Evolutionary conservation across 23 red algal species (phyloP).

Genomic region (Gracilariopsis chorda): DNA sequence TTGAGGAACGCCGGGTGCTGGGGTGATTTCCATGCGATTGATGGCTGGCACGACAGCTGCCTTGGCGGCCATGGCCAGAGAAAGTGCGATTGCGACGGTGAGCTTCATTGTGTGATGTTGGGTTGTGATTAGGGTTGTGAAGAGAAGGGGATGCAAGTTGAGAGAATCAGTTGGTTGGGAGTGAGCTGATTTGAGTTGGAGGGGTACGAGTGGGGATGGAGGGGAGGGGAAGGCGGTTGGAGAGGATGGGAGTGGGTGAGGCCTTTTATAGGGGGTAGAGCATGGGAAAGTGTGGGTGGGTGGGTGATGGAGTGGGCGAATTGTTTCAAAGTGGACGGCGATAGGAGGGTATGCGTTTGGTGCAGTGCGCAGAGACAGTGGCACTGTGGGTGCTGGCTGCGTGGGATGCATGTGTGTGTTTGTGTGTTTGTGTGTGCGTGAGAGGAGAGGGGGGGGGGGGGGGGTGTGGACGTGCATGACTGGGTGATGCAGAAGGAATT

Average conservation of each 20-base stretch:
- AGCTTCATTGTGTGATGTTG: background rate
- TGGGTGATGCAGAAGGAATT: background rate
- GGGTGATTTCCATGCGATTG: background rate
- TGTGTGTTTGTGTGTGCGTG: no score
- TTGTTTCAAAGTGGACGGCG: no score
- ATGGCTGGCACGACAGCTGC: background rate
- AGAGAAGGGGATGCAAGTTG: no score
- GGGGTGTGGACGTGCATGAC: background rate
- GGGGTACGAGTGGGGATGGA: background rate
- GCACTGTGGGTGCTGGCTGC: no score
- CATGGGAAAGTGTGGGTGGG: background rate
- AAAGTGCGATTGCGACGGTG: slow-evolving; percentile 13
- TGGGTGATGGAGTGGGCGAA: background rate
- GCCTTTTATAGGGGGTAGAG: slow-evolving; percentile 15
- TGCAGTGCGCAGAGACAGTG: no score
- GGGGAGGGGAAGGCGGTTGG: no score
- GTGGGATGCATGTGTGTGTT: no score
- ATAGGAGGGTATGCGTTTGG: no score
- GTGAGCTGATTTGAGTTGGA: no score
- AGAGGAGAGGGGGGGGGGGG: background rate
- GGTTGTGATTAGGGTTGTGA: background rate
- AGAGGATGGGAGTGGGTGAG: background rate
- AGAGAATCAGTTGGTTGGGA: no score
- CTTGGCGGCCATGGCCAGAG: background rate
- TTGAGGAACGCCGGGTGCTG: background rate